phyloP scores from a whole-genome alignment of 2,329 filamentous ascomycete genomes.

The Fusarium mundagurra region DNA sequence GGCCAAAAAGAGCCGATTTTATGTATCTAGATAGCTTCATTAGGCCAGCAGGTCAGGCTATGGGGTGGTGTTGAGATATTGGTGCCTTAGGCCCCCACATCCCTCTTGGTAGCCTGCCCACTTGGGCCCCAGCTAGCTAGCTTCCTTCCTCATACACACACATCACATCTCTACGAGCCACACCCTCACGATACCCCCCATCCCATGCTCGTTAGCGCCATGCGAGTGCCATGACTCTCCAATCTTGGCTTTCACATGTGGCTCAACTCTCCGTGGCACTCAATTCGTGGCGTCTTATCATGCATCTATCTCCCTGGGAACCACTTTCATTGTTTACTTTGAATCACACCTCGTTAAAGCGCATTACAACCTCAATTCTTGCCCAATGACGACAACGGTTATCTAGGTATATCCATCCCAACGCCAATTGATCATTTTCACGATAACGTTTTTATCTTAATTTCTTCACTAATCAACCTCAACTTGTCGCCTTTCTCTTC shows the following conservation, averaged over 20 bases:
- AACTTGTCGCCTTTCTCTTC: not conserved
- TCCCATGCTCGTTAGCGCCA: slow-evolving; percentile 34
- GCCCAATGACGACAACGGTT: slow-evolving; percentile 30
- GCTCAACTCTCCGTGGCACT: slow-evolving; percentile 3
- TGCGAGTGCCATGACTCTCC: slow-evolving; percentile 34
- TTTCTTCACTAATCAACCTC: slow-evolving; percentile 11
- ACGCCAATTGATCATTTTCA: not conserved
- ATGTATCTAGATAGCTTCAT: too few species aligned
- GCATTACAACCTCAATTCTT: slow-evolving; percentile 28
- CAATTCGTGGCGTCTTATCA: slow-evolving; percentile 16
- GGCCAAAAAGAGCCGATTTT: too few species aligned
- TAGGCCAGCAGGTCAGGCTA: too few species aligned
- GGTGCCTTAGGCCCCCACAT: too few species aligned
- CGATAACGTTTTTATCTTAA: not conserved
- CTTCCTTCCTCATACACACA: too few species aligned
- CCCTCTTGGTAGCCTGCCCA: too few species aligned
- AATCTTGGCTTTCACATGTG: slow-evolving; percentile 28
- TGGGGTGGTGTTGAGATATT: too few species aligned
- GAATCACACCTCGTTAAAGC: slow-evolving; percentile 15
- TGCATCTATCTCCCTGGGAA: slow-evolving; percentile 41
- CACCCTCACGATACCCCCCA: too few species aligned
- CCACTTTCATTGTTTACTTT: slow-evolving; percentile 42
- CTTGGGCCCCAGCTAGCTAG: too few species aligned
- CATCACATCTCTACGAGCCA: too few species aligned
- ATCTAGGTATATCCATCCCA: slow-evolving; percentile 21